Conservation (phyloP, 129 eudicot genomes). For the Arctium minus region DNA sequence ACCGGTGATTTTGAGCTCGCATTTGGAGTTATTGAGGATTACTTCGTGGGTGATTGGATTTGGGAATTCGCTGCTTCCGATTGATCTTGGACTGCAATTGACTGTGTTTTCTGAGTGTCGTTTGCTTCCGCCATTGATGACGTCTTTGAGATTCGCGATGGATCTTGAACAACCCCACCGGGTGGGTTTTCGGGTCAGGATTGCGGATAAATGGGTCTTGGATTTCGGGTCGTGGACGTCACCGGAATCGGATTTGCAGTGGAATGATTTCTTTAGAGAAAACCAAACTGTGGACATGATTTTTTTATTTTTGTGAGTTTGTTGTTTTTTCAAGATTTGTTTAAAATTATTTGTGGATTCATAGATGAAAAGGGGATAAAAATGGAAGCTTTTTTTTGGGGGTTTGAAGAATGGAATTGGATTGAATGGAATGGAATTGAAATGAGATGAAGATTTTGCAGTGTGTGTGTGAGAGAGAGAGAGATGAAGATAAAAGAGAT, state of each 20-base stretch:
- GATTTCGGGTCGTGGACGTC: constrained; percentile 76
- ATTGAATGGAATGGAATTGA: constrained; percentile 12
- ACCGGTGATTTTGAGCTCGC: constrained; percentile 78
- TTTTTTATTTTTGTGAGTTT: neutral
- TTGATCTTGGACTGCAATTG: constrained; percentile 87
- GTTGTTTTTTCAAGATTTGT: neutral
- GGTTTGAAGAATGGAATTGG: neutral
- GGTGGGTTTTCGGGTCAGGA: constrained; percentile 56
- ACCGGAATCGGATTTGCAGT: constrained; percentile 80
- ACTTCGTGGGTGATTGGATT: constrained; percentile 88
- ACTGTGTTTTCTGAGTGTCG: constrained; percentile 66
- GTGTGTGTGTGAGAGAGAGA: neutral
- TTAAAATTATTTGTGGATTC: constrained; percentile 1
- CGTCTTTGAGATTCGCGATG: constrained; percentile 82
- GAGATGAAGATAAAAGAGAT: constrained; percentile 24
- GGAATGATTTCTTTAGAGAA: constrained; percentile 72
- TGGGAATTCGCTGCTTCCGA: constrained; percentile 81
- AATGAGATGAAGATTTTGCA: neutral
- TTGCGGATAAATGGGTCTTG: constrained; percentile 51
- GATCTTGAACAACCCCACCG: constrained; percentile 95
- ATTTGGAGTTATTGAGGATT: constrained; percentile 55
- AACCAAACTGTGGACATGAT: constrained; percentile 80
- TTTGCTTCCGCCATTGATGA: constrained; percentile 84
- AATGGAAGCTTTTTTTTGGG: neutral
- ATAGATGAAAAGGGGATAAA: constrained; percentile 11